Evolutionary conservation across 1,284 basidiomycete genomes (phyloP).

Genomic region (Cutaneotrichosporon daszewskae): DNA sequence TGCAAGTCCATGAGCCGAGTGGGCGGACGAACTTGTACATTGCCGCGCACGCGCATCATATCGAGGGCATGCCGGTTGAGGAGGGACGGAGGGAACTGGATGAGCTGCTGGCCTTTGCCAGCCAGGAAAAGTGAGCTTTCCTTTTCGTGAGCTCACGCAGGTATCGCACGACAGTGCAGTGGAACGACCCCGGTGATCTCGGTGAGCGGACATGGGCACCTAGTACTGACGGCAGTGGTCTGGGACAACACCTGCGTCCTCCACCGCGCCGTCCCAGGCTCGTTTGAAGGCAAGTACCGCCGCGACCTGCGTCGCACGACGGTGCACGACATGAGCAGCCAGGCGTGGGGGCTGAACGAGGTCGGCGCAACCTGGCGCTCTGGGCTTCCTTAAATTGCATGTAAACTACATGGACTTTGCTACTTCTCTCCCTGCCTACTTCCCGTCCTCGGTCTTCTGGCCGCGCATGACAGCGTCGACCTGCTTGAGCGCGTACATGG

Average conservation of each 20-base stretch:
- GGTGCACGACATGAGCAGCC: slow-evolving; percentile 17
- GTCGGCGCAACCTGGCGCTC: slow-evolving; percentile 13
- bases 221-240: too few species aligned
- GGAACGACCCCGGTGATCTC: slow-evolving; percentile 16
- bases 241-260: slow-evolving; percentile 21
- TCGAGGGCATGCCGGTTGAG: slow-evolving; percentile 9
- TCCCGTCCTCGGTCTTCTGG: too few species aligned
- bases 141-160: too few species aligned
- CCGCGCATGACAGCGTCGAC: too few species aligned
- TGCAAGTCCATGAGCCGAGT: slow-evolving; percentile 17
- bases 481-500: neutral
- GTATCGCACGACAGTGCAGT: slow-evolving; percentile 7
- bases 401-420: too few species aligned
- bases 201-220: too few species aligned
- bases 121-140: slow-evolving; percentile 17
- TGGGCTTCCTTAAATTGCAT: too few species aligned
- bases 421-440: too few species aligned
- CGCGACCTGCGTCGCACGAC: slow-evolving; percentile 21
- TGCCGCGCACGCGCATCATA: slow-evolving; percentile 18
- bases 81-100: slow-evolving; percentile 19
- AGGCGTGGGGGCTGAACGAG: slow-evolving; percentile 19
- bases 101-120: slow-evolving; percentile 12
- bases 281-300: slow-evolving; percentile 18
- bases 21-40: slow-evolving; percentile 23
- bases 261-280: slow-evolving; percentile 15